These are phyloP conservation scores for Lactuca sativa DNA, from an alignment of 129 eudicot genomes.

Conservation along the genomic window DNA sequence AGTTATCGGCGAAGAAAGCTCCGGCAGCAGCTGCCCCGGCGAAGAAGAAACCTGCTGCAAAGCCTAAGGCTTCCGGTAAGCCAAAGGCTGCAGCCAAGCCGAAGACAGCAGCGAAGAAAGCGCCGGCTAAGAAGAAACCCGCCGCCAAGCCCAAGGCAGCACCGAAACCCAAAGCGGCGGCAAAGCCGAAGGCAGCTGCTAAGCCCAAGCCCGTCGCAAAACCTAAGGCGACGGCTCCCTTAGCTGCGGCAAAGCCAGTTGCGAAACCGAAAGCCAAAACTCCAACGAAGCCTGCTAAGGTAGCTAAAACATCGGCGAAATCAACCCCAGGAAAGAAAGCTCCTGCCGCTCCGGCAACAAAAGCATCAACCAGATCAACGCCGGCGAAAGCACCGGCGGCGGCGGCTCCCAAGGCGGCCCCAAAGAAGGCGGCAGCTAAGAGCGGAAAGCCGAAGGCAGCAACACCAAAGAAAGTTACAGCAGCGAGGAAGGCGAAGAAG, in stretches of 20 bases:
- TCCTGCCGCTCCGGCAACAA: conserved; percentile 13
- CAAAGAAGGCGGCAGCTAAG: conserved; percentile 23
- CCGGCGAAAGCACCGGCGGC: conserved; percentile 38
- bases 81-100: conserved; percentile 19
- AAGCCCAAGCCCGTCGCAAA: conserved; percentile 2
- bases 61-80: conserved; percentile 16
- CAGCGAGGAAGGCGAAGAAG: conserved; percentile 21
- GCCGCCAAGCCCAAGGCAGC: background rate
- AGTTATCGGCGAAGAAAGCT: conserved; percentile 37
- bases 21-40: background rate
- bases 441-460: conserved; percentile 3
- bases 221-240: conserved; percentile 11
- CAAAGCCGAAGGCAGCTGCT: conserved; percentile 6
- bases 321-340: conserved; percentile 8
- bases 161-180: conserved; percentile 1
- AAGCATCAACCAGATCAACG: conserved; percentile 36
- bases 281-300: conserved; percentile 6
- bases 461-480: conserved; percentile 24
- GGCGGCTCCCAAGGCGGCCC: background rate
- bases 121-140: conserved; percentile 13
- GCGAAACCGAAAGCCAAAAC: conserved; percentile 11
- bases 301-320: conserved; percentile 8
- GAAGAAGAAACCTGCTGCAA: conserved; percentile 29
- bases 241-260: conserved; percentile 24
- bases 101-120: conserved; percentile 33